phyloP scores from a whole-genome alignment of 495 filamentous ascomycete species.

The Hapsidospora chrysogenum region DNA sequence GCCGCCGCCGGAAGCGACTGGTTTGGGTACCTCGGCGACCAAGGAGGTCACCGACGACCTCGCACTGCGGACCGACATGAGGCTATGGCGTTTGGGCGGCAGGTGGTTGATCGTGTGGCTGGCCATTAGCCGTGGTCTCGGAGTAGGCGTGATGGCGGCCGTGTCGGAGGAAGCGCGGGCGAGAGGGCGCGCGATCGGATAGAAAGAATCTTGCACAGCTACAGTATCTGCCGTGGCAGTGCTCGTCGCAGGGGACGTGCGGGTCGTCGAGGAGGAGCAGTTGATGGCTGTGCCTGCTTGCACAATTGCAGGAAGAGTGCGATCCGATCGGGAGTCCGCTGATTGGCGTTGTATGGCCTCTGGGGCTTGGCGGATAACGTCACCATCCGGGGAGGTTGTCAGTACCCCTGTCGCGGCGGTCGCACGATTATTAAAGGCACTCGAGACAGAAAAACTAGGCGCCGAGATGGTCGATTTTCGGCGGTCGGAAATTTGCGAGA shows the following conservation, averaged over 20 bases:
- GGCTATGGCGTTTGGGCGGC: conserved; percentile 19
- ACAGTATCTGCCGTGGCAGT: neutral
- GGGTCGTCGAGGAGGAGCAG: conserved; percentile 2
- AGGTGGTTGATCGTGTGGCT: conserved; percentile 6
- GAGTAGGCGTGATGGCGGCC: conserved; percentile 11
- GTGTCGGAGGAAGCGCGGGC: neutral
- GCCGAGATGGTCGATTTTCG: too few species aligned
- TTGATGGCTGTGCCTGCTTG: too few species aligned
- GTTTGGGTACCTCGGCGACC: conserved; percentile 39
- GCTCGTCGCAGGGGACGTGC: neutral
- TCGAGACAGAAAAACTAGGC: too few species aligned
- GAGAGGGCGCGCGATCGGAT: neutral
- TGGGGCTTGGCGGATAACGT: neutral
- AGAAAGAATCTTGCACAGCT: too few species aligned
- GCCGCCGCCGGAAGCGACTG: conserved; percentile 57
- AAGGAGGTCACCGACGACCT: conserved; percentile 23
- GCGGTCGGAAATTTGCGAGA: too few species aligned
- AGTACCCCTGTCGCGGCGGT: too few species aligned
- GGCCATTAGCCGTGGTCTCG: conserved; percentile 7
- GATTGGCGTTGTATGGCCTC: neutral
- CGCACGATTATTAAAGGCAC: too few species aligned
- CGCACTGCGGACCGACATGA: conserved; percentile 21
- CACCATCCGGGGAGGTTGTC: neutral
- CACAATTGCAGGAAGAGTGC: too few species aligned
- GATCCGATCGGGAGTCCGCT: too few species aligned